These are phyloP conservation scores for Dinochytrium kinnereticum DNA, from an alignment of 371 early-diverging fungal genomes.

Conservation along the genomic window DNA sequence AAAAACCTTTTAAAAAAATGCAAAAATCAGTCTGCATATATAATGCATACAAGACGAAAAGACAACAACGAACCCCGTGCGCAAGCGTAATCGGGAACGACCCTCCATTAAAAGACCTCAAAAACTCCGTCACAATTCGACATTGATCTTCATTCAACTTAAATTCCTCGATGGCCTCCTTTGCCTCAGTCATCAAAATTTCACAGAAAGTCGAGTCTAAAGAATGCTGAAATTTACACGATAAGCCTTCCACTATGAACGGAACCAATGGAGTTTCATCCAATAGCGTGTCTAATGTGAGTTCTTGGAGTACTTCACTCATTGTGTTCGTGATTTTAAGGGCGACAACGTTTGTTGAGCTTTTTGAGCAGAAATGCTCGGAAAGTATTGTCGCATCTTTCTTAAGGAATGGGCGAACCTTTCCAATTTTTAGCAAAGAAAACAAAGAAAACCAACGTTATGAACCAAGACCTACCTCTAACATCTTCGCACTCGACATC, in stretches of 20 bases:
- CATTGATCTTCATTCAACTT: constrained; percentile 71
- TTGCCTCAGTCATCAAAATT: constrained; percentile 18
- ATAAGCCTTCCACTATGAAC: not conserved
- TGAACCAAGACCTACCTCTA: no score
- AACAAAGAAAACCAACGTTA: no score
- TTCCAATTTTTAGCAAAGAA: not conserved
- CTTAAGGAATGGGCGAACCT: not conserved
- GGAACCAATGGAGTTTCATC: not conserved
- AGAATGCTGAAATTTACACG: not conserved
- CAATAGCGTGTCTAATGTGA: constrained; percentile 1
- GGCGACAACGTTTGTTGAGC: constrained; percentile 45
- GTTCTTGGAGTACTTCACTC: constrained; percentile 63
- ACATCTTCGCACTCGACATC: not conserved
- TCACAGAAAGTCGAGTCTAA: not conserved
- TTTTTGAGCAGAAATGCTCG: not conserved
- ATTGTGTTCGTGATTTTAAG: constrained; percentile 70
- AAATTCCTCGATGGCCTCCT: constrained; percentile 44
- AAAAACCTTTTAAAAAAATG: constrained; percentile 53
- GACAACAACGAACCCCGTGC: constrained; percentile 55
- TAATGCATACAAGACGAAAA: no score
- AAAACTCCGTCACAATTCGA: constrained; percentile 57
- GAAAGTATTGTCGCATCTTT: not conserved
- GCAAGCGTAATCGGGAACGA: constrained; percentile 55
- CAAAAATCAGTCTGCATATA: constrained; percentile 4
- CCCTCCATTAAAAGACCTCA: constrained; percentile 40